Evolutionary conservation across 169 alveolate genomes (phyloP).

Genomic region (Plasmodium knowlesi): DNA sequence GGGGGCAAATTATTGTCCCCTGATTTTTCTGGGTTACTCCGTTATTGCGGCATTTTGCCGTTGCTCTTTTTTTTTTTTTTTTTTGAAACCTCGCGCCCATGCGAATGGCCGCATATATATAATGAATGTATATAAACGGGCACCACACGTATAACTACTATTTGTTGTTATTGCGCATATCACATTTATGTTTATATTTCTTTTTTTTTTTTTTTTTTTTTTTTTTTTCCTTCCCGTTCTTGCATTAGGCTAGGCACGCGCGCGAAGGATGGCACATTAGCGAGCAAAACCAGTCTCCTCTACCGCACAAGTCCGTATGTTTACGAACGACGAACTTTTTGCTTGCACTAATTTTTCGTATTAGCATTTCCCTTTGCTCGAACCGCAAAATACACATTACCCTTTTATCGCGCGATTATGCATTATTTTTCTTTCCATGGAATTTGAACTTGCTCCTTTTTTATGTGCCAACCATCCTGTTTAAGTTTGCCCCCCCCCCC

Average conservation of each 20-base stretch:
- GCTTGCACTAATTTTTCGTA: background rate
- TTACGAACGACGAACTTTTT: background rate
- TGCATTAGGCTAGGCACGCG: background rate
- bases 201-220: background rate
- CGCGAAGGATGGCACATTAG: background rate
- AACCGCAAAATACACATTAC: background rate
- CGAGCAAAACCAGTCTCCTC: background rate
- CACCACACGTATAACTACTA: background rate
- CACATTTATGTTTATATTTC: background rate
- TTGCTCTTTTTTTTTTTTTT: background rate
- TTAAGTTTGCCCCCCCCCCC: background rate
- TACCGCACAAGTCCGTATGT: background rate
- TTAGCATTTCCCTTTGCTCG: background rate
- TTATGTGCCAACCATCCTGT: background rate
- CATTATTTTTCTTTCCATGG: background rate
- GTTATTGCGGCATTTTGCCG: background rate
- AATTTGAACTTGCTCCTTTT: background rate
- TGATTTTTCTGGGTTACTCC: background rate
- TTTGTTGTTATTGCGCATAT: background rate
- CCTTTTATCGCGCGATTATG: background rate
- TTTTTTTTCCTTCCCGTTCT: background rate
- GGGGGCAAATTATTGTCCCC: background rate
- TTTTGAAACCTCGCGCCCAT: background rate
- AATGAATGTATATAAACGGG: background rate
- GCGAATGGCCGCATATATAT: background rate